Percentiles rank a stretch among this genome's conserved stretches.
These are phyloP conservation scores for Verticillium dahliae DNA, from an alignment of 2,329 filamentous ascomycete genomes.

Conservation along the genomic window DNA sequence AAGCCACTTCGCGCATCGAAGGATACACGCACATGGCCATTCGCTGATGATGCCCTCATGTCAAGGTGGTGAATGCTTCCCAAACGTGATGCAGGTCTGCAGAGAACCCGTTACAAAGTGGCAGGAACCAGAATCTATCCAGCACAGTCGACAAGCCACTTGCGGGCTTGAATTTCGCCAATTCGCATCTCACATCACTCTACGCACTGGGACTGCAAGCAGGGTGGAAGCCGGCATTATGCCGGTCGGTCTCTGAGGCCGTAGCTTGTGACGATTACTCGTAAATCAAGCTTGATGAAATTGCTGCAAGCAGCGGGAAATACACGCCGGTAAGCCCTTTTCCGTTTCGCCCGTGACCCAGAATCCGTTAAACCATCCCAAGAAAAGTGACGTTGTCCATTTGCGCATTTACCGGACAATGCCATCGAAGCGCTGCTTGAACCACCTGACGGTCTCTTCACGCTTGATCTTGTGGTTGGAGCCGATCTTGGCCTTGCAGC, in stretches of 20 bases:
- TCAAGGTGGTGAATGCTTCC: too few relatives aligned
- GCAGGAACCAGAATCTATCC: too few relatives aligned
- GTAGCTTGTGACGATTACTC: constrained; percentile 51
- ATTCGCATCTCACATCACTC: constrained; percentile 21
- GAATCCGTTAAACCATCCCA: constrained; percentile 13
- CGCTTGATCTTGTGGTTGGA: constrained; percentile 88
- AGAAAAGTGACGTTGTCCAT: constrained; percentile 14
- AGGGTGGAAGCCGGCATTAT: constrained; percentile 53
- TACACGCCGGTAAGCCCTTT: constrained; percentile 27
- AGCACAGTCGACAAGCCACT: too few relatives aligned
- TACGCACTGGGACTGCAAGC: constrained; percentile 16
- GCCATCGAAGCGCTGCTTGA: constrained; percentile 84
- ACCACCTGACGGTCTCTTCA: constrained; percentile 97
- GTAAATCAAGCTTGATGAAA: constrained; percentile 46
- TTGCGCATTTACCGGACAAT: constrained; percentile 82
- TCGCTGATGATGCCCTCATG: too few relatives aligned
- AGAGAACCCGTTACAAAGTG: too few relatives aligned
- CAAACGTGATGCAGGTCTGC: too few relatives aligned
- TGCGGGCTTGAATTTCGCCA: neutral
- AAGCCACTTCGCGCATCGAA: too few relatives aligned
- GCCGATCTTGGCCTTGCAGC: constrained; percentile 81
- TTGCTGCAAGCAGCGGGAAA: constrained; percentile 29
- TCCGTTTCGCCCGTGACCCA: constrained; percentile 26
- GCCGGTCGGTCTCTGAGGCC: constrained; percentile 72
- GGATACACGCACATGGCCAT: too few relatives aligned